Evolutionary conservation across 768 basidiomycete species (phyloP).

Genomic region (Gloeostereum incarnatum): DNA sequence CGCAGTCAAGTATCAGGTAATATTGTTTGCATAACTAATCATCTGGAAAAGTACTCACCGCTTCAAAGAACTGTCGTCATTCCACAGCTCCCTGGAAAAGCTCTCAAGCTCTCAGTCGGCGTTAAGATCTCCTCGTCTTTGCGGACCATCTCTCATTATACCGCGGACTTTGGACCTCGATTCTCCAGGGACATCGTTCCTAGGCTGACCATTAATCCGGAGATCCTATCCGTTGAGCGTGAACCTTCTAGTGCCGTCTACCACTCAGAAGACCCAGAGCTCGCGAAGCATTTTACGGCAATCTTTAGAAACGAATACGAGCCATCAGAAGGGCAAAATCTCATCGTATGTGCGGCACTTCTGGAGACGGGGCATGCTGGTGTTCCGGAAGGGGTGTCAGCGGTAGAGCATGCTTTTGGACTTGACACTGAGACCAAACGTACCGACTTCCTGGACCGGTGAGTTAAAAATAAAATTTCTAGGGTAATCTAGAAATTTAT

Average conservation of each 20-base stretch:
- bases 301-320: constrained; percentile 35
- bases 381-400: constrained; percentile 29
- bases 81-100: constrained; percentile 32
- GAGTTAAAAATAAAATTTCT: constrained; percentile 5
- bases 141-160: constrained; percentile 51
- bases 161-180: constrained; percentile 46
- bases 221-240: constrained; percentile 32
- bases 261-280: constrained; percentile 27
- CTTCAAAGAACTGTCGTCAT: constrained; percentile 33
- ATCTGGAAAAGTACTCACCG: constrained; percentile 4
- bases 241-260: constrained; percentile 43
- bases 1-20: constrained; percentile 48
- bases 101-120: constrained; percentile 43
- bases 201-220: constrained; percentile 31
- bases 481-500: background rate
- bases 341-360: constrained; percentile 43
- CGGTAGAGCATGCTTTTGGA: constrained; percentile 33
- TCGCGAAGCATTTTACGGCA: constrained; percentile 44
- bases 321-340: constrained; percentile 27
- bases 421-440: constrained; percentile 39
- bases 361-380: constrained; percentile 42
- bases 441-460: constrained; percentile 37
- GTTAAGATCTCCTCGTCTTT: constrained; percentile 50
- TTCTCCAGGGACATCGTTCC: constrained; percentile 43
- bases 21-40: constrained; percentile 4